Evolutionary conservation across 2,329 filamentous ascomycete species (phyloP), one percentile per base, ranked within the genome.

Genomic region (Clarireedia monteithiana): DNA sequence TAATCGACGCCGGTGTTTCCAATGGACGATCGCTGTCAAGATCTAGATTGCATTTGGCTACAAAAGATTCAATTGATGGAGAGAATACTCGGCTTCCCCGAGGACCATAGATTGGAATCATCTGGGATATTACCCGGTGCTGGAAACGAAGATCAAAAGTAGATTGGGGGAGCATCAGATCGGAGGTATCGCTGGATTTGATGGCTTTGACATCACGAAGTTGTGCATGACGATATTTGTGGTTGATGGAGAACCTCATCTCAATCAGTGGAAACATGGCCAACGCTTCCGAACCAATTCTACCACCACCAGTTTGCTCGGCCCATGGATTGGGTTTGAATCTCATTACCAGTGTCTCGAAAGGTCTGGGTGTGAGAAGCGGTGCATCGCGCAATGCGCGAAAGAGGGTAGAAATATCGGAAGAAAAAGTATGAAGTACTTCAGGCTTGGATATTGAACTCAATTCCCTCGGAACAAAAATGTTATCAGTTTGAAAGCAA

Each of bases 111-210:
- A 23, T n/a, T 49, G 24, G 9, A 4, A 39, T 34, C 17, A 69
- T 54, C n/a, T 50, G 55, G 38, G 57, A 60, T 5, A 51, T 61
- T 2, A 59, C 64, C n/a, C 40, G 59, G 26, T 66, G 65, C 26
- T 64, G 60, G 48, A 70, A 68, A 14, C 65, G 60, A 17, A 70
- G 48, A 59, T 70, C 68, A n/a, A 64, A 60, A 6, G 56, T 50
- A 38, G 61, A 62, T 27, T 67, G 60, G 10, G 68, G 68, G 10
- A 70, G 56, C 66, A 69, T 67, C 3, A 70, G 56, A 57, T 69
- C 66, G 3, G 60, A 59, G 7, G 50, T 60, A 10, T 49, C 46
- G 5, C 62, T 56, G 15, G 63, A 54, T 4, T 64, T 45, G 3
- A 68, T 48, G 26, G 68, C 68, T 24, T 54, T 42, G 6, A 69